These are phyloP conservation scores for Aspergillus alliaceus DNA, from an alignment of 2,329 filamentous ascomycete species.

Conservation along the genomic window DNA sequence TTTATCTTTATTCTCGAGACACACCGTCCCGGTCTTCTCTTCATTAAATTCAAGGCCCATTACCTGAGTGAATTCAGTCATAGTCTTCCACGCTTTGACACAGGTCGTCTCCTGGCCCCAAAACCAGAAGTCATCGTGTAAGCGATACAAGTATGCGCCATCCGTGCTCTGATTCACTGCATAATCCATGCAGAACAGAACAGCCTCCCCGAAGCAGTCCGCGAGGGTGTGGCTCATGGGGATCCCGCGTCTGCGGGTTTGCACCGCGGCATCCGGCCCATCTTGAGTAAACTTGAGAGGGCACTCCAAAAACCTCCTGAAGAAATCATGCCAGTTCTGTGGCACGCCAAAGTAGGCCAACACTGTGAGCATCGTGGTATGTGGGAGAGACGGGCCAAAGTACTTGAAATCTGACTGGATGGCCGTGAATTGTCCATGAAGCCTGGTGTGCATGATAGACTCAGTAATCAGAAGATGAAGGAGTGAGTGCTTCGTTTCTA, in stretches of 20 bases:
- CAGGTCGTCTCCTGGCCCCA: conserved; percentile 58
- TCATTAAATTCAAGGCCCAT: conserved; percentile 61
- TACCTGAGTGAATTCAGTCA: conserved; percentile 55
- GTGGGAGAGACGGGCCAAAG: conserved; percentile 59
- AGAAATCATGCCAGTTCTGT: conserved; percentile 58
- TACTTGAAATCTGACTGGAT: conserved; percentile 60
- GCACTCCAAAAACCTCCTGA: conserved; percentile 58
- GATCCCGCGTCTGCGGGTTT: conserved; percentile 56
- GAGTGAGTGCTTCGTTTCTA: conserved; percentile 56
- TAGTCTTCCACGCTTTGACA: conserved; percentile 59
- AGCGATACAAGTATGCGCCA: conserved; percentile 58
- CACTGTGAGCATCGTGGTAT: conserved; percentile 59
- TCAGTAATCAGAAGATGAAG: conserved; percentile 59
- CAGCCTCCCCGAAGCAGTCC: conserved; percentile 59
- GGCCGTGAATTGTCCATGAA: conserved; percentile 53
- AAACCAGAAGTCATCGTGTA: conserved; percentile 68
- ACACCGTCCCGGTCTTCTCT: conserved; percentile 57
- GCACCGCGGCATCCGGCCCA: conserved; percentile 44
- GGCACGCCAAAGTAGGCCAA: conserved; percentile 62
- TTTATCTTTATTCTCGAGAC: conserved; percentile 31
- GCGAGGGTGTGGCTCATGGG: conserved; percentile 62
- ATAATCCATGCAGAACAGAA: conserved; percentile 66
- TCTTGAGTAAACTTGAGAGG: conserved; percentile 61
- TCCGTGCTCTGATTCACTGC: conserved; percentile 59
- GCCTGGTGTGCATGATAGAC: conserved; percentile 50